Conservation (phyloP, 257 asterid genomes). For the Solanum tarijense region DNA sequence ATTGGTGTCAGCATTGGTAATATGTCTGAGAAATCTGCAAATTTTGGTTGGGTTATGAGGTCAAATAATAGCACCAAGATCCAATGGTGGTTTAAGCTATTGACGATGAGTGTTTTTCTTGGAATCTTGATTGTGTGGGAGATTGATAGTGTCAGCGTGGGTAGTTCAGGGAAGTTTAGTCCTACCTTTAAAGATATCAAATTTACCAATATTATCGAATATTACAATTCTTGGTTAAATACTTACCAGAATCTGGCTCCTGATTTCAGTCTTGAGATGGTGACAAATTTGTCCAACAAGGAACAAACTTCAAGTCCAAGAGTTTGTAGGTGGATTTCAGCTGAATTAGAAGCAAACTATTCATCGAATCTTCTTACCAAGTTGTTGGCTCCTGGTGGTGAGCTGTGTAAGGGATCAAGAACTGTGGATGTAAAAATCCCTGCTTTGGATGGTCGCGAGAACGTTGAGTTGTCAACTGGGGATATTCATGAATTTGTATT, state of each 20-base stretch:
- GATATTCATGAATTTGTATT: conserved; percentile 62
- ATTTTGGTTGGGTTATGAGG: conserved; percentile 35
- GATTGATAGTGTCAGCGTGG: conserved; percentile 30
- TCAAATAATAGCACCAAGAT: conserved; percentile 35
- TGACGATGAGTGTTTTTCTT: conserved; percentile 36
- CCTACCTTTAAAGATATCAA: conserved; percentile 22
- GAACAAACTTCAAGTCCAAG: neutral
- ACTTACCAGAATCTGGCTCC: conserved; percentile 13
- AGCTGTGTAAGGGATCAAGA: conserved; percentile 52
- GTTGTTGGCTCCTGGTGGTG: conserved; percentile 68
- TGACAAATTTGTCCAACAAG: conserved; percentile 7
- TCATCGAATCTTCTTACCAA: conserved; percentile 40
- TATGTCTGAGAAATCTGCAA: conserved; percentile 49
- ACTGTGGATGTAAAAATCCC: conserved; percentile 44
- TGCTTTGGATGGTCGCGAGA: conserved; percentile 32
- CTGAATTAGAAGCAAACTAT: conserved; percentile 48
- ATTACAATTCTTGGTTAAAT: neutral
- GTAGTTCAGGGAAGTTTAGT: conserved; percentile 5
- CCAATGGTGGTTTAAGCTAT: conserved; percentile 51
- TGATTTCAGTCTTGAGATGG: conserved; percentile 12
- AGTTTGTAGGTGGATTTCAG: conserved; percentile 41
- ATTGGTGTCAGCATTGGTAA: neutral
- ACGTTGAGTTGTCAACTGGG: conserved; percentile 39
- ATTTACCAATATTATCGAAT: conserved; percentile 8
- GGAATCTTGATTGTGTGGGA: conserved; percentile 48